Evolutionary conservation across 306 rosid genomes (phyloP).

Genomic region (Rosa multiflora): DNA sequence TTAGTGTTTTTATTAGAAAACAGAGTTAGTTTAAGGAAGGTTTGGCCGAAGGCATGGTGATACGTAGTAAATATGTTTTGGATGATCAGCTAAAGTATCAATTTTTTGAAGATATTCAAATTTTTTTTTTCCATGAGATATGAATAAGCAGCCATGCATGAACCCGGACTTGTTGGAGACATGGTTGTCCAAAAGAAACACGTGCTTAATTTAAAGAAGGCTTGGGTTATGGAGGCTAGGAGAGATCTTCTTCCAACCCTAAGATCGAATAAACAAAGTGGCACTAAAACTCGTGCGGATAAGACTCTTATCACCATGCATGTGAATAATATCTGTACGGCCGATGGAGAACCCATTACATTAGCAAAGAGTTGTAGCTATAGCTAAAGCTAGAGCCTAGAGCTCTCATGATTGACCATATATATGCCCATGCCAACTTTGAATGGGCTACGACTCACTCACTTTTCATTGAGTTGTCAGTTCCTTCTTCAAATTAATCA

Average conservation of each 20-base stretch:
- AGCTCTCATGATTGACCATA: background rate
- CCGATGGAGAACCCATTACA: constrained; percentile 4
- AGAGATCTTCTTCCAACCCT: background rate
- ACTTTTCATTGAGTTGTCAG: constrained; percentile 37
- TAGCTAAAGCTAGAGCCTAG: background rate
- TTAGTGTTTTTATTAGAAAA: no score
- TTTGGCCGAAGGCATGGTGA: no score
- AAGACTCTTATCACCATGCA: background rate
- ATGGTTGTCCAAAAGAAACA: background rate
- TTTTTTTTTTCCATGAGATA: background rate
- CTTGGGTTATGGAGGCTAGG: background rate
- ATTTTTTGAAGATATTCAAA: background rate
- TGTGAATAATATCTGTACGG: background rate
- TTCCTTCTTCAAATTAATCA: constrained; percentile 20
- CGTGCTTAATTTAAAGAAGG: background rate
- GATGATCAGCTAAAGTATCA: no score
- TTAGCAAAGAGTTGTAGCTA: background rate
- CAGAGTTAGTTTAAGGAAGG: no score
- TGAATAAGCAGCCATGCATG: background rate
- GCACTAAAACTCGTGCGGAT: background rate
- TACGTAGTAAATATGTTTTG: no score
- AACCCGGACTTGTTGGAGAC: background rate
- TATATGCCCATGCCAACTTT: constrained; percentile 42
- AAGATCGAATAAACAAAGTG: background rate
- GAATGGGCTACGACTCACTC: constrained; percentile 40